phyloP scores from a whole-genome alignment of 192 early-diverging fungal species.

The Backusella westeae region DNA sequence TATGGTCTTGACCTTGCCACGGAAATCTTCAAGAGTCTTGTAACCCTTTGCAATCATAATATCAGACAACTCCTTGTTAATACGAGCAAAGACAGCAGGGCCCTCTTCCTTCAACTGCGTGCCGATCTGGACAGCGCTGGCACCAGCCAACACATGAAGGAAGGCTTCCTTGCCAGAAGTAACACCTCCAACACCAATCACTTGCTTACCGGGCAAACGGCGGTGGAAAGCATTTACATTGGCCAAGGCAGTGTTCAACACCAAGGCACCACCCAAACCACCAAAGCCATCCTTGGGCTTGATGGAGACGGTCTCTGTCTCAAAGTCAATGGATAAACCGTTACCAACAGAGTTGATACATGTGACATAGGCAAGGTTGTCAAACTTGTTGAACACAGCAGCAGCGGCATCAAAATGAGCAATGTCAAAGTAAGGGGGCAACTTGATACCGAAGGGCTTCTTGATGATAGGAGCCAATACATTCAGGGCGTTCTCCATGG shows the following conservation, averaged over 20 bases:
- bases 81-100: conserved; percentile 27
- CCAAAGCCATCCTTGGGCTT: conserved; percentile 41
- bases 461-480: conserved; percentile 32
- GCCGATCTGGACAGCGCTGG: conserved; percentile 35
- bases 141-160: conserved; percentile 37
- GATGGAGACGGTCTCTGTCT: conserved; percentile 34
- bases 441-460: conserved; percentile 37
- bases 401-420: conserved; percentile 38
- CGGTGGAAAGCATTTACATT: conserved; percentile 39
- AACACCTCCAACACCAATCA: conserved; percentile 39
- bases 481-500: conserved; percentile 33
- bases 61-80: conserved; percentile 30
- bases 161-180: conserved; percentile 36
- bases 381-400: conserved; percentile 33
- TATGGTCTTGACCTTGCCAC: conserved; percentile 39
- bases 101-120: conserved; percentile 37
- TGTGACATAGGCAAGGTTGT: conserved; percentile 29
- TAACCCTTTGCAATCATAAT: conserved; percentile 35
- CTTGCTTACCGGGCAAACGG: conserved; percentile 25
- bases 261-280: conserved; percentile 32
- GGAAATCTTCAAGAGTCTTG: conserved; percentile 30
- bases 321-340: conserved; percentile 35
- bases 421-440: conserved; percentile 41
- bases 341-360: conserved; percentile 41
- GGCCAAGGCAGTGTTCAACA: conserved; percentile 32